Conservation (phyloP, 192 early-diverging fungal genomes). For the Dissophora globulifera region DNA sequence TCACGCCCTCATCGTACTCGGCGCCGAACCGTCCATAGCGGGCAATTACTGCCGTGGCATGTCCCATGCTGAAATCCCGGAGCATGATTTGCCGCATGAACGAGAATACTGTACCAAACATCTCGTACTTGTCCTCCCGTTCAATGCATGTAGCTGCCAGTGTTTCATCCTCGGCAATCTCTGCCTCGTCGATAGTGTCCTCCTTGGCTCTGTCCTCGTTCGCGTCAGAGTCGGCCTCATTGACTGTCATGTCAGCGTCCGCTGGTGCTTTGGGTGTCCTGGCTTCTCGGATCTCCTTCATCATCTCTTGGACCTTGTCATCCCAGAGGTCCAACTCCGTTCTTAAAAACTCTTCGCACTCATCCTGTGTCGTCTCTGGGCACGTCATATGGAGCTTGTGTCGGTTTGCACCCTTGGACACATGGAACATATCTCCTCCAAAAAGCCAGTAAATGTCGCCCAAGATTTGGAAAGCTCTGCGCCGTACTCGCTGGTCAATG, state of each 20-base stretch:
- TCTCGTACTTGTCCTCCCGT: constrained; percentile 48
- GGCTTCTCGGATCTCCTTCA: constrained; percentile 9
- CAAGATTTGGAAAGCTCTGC: constrained; percentile 55
- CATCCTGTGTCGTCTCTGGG: constrained; percentile 36
- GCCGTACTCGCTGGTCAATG: constrained; percentile 27
- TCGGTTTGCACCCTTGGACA: constrained; percentile 13
- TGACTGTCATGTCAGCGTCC: not conserved
- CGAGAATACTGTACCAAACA: constrained; percentile 51
- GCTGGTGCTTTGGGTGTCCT: constrained; percentile 10
- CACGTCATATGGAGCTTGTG: constrained; percentile 45
- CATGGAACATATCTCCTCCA: constrained; percentile 59
- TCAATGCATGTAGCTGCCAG: constrained; percentile 22
- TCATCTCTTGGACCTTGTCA: constrained; percentile 26
- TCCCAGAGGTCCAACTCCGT: constrained; percentile 40
- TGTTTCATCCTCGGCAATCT: constrained; percentile 28
- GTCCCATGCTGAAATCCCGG: constrained; percentile 53
- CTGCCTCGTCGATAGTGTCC: constrained; percentile 7
- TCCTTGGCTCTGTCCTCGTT: constrained; percentile 2
- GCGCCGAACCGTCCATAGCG: constrained; percentile 51
- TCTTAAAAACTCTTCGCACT: constrained; percentile 54
- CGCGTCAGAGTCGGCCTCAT: no score
- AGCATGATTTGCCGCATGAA: constrained; percentile 57
- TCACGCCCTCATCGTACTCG: constrained; percentile 60
- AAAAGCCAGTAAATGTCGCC: constrained; percentile 64
- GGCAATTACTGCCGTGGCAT: constrained; percentile 33